These are phyloP conservation scores for Byssoonygena ceratinophila DNA, from an alignment of 2,329 filamentous ascomycete genomes.

Conservation along the genomic window DNA sequence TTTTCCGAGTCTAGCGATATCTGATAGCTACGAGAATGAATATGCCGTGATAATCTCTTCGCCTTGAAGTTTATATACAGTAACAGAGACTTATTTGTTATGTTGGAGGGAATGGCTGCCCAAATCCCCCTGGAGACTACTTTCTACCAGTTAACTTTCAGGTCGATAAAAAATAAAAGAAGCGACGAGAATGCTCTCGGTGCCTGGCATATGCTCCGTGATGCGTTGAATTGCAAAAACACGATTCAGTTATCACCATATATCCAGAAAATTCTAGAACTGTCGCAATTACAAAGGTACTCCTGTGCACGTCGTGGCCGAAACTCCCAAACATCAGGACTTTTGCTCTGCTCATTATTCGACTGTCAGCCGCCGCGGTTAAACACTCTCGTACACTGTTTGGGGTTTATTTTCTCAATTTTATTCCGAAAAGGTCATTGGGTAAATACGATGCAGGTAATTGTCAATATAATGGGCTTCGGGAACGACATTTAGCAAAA, in stretches of 20 bases:
- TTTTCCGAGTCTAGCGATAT: background rate
- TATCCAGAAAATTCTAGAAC: background rate
- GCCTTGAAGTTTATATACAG: background rate
- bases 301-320: background rate
- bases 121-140: background rate
- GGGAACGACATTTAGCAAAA: background rate
- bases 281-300: background rate
- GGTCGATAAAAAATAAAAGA: background rate
- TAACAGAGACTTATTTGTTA: background rate
- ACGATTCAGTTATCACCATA: background rate
- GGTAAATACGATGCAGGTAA: background rate
- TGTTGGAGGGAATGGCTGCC: conserved; percentile 1
- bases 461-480: too few relatives aligned
- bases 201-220: background rate
- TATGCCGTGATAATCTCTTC: background rate
- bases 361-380: background rate
- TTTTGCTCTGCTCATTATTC: background rate
- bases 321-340: background rate
- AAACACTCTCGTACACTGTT: background rate
- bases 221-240: background rate
- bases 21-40: background rate
- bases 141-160: background rate
- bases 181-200: background rate
- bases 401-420: background rate
- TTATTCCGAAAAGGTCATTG: background rate